Percentiles rank a stretch among this genome's conserved stretches.
These are phyloP conservation scores for Globisporangium carolinianum DNA, from an alignment of 352 stramenopile genomes.

Conservation along the genomic window DNA sequence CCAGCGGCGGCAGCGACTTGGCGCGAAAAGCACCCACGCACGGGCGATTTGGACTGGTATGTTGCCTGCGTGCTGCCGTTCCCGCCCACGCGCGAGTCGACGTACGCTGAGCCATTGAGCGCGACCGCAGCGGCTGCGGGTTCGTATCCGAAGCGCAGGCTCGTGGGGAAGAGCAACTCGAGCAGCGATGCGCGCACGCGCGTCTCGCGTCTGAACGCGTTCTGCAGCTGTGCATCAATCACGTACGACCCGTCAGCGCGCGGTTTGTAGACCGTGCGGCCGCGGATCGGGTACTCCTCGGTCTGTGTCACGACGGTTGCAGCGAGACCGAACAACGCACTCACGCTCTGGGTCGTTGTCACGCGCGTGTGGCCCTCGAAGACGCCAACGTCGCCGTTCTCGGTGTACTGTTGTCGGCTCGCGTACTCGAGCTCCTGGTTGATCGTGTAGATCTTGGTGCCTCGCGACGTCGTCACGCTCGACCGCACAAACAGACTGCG, in stretches of 20 bases:
- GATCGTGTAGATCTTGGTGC: slow-evolving; percentile 46
- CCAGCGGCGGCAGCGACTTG: slow-evolving; percentile 13
- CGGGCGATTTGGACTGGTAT: slow-evolving; percentile 16
- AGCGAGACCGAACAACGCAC: slow-evolving; percentile 10
- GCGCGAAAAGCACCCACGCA: slow-evolving; percentile 27
- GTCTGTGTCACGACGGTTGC: slow-evolving; percentile 16
- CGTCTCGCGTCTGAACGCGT: slow-evolving; percentile 31
- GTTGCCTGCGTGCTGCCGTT: slow-evolving; percentile 24
- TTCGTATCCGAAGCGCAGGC: slow-evolving; percentile 20
- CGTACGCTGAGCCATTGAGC: slow-evolving; percentile 20
- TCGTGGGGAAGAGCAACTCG: slow-evolving; percentile 12
- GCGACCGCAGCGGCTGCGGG: slow-evolving; percentile 19
- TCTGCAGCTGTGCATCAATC: slow-evolving; percentile 33
- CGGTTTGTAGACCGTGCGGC: slow-evolving; percentile 36
- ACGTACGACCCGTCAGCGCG: slow-evolving; percentile 28
- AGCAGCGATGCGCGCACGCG: slow-evolving; percentile 11
- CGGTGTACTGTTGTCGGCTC: slow-evolving; percentile 45
- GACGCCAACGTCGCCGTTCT: slow-evolving; percentile 33
- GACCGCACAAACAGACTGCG: slow-evolving; percentile 37
- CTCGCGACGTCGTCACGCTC: slow-evolving; percentile 50
- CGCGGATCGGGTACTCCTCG: slow-evolving; percentile 48
- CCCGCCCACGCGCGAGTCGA: slow-evolving; percentile 29
- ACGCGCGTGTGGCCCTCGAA: slow-evolving; percentile 37
- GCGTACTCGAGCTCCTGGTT: slow-evolving; percentile 35
- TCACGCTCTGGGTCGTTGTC: slow-evolving; percentile 26